These are phyloP conservation scores for Aspergillus floridensis DNA, from an alignment of 2,329 filamentous ascomycete species.

Conservation along the genomic window DNA sequence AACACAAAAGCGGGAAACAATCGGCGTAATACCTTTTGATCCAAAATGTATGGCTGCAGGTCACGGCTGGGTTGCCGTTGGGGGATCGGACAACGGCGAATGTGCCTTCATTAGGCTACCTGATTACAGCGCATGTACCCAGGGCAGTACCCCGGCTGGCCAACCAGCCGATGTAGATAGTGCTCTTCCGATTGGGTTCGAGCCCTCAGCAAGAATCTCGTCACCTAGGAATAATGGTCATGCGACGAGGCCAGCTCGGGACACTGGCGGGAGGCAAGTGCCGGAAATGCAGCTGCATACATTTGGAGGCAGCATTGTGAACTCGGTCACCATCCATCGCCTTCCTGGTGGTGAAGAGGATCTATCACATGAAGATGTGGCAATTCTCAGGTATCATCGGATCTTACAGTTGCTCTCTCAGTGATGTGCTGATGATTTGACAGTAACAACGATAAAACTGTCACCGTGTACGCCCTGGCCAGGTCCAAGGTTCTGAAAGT, in stretches of 20 bases:
- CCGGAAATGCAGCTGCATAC: conserved; percentile 55
- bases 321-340: conserved; percentile 64
- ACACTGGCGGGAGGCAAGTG: conserved; percentile 19
- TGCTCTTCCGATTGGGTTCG: conserved; percentile 54
- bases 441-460: conserved; percentile 90
- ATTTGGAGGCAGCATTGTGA: conserved; percentile 63
- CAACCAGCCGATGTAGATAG: conserved; percentile 53
- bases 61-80: conserved; percentile 85
- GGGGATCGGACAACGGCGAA: conserved; percentile 78
- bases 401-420: conserved; percentile 45
- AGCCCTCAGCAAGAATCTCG: conserved; percentile 25
- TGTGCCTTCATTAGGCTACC: conserved; percentile 73
- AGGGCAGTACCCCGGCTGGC: conserved; percentile 37
- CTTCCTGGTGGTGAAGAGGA: conserved; percentile 44
- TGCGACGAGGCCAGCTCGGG: conserved; percentile 18
- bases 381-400: conserved; percentile 45
- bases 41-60: conserved; percentile 85
- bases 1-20: conserved; percentile 68
- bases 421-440: conserved; percentile 55
- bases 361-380: conserved; percentile 56
- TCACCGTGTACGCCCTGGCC: conserved; percentile 76
- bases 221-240: conserved; percentile 25
- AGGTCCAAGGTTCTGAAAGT: conserved; percentile 67
- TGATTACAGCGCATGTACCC: conserved; percentile 36
- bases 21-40: conserved; percentile 67